These are phyloP conservation scores for Pleurotus ostreatus DNA, from an alignment of 768 basidiomycete species.

Conservation along the genomic window DNA sequence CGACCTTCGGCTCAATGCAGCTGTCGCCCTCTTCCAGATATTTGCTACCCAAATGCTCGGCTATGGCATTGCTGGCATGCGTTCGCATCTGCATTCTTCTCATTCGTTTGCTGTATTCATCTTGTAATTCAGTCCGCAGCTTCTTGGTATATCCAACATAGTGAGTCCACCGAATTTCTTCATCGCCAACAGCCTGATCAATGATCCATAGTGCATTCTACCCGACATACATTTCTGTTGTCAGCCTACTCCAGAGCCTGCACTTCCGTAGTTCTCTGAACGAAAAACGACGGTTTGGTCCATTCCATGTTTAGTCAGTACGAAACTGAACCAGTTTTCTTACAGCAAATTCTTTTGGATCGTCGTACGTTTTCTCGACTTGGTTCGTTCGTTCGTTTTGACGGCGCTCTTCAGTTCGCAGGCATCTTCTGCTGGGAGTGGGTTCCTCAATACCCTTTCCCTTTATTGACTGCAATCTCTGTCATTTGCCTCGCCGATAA, in stretches of 20 bases:
- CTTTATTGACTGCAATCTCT: conserved; percentile 38
- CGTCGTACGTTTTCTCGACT: conserved; percentile 27
- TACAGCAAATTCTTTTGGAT: conserved; percentile 50
- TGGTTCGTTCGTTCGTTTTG: not conserved
- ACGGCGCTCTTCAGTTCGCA: conserved; percentile 21
- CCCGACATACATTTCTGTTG: conserved; percentile 47
- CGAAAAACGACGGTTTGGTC: conserved; percentile 29
- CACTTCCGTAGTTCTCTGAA: conserved; percentile 49
- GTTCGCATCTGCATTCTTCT: conserved; percentile 11
- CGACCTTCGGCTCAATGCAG: conserved; percentile 42
- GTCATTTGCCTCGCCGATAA: conserved; percentile 45
- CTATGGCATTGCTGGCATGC: conserved; percentile 31
- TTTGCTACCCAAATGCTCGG: conserved; percentile 45
- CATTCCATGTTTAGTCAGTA: no score
- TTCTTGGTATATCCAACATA: conserved; percentile 51
- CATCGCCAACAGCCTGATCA: not conserved
- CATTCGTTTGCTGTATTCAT: not conserved
- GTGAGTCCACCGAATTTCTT: conserved; percentile 16
- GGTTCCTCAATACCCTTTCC: conserved; percentile 21
- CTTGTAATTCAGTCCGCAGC: conserved; percentile 30
- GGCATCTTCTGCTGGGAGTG: conserved; percentile 46
- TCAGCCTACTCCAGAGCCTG: conserved; percentile 48
- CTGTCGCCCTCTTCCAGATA: conserved; percentile 51
- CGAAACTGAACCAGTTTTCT: not conserved
- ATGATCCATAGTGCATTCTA: conserved; percentile 37